Evolutionary conservation across 345 rosid species (phyloP).

Genomic region (Gossypium sturtianum): DNA sequence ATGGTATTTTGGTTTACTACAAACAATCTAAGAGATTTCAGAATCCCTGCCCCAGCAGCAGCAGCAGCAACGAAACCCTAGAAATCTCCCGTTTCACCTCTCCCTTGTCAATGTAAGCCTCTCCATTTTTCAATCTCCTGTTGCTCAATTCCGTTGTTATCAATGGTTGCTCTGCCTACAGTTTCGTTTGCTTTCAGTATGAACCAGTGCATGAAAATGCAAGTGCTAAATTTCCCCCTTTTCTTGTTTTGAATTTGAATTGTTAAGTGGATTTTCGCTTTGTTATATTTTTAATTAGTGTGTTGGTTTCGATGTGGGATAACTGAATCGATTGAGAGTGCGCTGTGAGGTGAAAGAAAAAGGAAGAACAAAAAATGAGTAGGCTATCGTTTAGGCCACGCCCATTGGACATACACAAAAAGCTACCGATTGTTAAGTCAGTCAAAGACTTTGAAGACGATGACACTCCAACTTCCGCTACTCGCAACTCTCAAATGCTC

Average conservation of each 20-base stretch:
- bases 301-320: neutral
- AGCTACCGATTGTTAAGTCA: slow-evolving; percentile 90
- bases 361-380: slow-evolving; percentile 43
- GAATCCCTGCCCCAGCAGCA: neutral
- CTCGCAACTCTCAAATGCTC: slow-evolving; percentile 72
- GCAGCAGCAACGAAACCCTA: slow-evolving; percentile 7
- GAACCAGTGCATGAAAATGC: slow-evolving; percentile 6
- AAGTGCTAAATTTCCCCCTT: neutral
- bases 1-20: neutral
- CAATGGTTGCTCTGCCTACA: neutral
- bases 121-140: neutral
- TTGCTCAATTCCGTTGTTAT: neutral
- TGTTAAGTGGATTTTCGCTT: neutral
- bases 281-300: neutral
- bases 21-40: neutral
- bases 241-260: neutral
- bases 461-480: slow-evolving; percentile 62
- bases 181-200: neutral
- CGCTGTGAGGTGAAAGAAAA: slow-evolving; percentile 11
- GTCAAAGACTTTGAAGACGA: slow-evolving; percentile 92
- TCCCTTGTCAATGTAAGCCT: neutral
- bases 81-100: neutral
- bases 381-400: slow-evolving; percentile 94
- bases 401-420: slow-evolving; percentile 92
- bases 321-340: neutral